Base-by-base conservation (phyloP, 73 alveolate genomes). In the Stentor coeruleus region DNA sequence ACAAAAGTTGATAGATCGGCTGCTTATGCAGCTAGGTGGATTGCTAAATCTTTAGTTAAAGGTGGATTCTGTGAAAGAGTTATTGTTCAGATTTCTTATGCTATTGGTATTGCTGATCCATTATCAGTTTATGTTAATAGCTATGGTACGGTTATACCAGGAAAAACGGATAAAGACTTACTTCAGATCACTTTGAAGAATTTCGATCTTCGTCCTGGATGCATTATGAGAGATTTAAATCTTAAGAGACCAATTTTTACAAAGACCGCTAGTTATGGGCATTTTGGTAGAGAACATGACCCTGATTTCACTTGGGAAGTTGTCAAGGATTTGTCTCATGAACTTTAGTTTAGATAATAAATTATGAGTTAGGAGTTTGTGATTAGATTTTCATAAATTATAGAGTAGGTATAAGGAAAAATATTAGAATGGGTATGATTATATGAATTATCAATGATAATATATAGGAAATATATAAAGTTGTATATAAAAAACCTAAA, bases 1-100 rank as follows among this genome's bases (percentile, higher is more conserved):
- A 87, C 99, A 77, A 97, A 97, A 92, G 99, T 97, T 76, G 98
- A 94, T 84, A 90, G 98, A 90, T 87, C 97, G 76, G 99, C 98
- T 38, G 98, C 98, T 39, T 92, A 95, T 90, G 94, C 93, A 49
- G 97, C 96, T 73, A 94, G 99, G 93, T 97, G 97, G 96, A 95
- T 94, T 59, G 99, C 99, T 59, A 95, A 95, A 85, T 91, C 98
- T 6, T 89, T 95, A 6, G 99, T 95, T 15, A 86, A 84, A 35
- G 81, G 84, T 38, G 95, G 93, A 31, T 88, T 96, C 72, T 91
- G 96, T 85, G 88, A 91, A 59, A 87, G 99, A 76, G 95, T 82
- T 83, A 81, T 96, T 80, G 92, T 96, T 81, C 97, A 96, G 93
- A 95, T 96, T 20, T 92, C 98, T 6, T 91, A 93, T 77, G 92